phyloP scores from a whole-genome alignment of 2,329 filamentous ascomycete genomes.

The Venturia aucupariae region DNA sequence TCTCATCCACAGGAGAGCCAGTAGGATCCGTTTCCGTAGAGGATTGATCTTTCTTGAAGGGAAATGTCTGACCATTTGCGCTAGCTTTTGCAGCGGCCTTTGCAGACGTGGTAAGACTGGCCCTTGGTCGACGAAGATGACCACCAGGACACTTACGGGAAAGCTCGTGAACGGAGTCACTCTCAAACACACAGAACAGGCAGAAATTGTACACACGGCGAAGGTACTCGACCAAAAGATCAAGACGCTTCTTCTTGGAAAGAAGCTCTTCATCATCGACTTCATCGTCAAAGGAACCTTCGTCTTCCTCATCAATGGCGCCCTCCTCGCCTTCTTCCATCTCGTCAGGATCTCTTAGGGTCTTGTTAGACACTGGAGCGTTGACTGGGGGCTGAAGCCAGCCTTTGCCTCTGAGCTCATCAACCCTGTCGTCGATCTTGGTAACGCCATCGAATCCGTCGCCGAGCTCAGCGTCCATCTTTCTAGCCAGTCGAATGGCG shows the following conservation, averaged over 20 bases:
- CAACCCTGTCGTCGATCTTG: constrained; percentile 79
- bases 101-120: constrained; percentile 72
- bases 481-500: constrained; percentile 70
- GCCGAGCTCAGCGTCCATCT: constrained; percentile 77
- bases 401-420: constrained; percentile 67
- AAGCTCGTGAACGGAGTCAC: constrained; percentile 91
- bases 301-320: constrained; percentile 51
- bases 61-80: constrained; percentile 73
- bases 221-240: constrained; percentile 91
- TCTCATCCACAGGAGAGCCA: constrained; percentile 58
- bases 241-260: constrained; percentile 91
- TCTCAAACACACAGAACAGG: constrained; percentile 99
- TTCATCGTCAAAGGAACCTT: constrained; percentile 61
- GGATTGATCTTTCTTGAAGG: constrained; percentile 65
- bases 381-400: constrained; percentile 59
- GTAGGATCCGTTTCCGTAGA: constrained; percentile 55
- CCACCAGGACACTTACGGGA: constrained; percentile 93
- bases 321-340: constrained; percentile 64
- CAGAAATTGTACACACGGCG: constrained; percentile 97
- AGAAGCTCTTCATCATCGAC: constrained; percentile 83
- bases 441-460: constrained; percentile 65
- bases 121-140: constrained; percentile 85
- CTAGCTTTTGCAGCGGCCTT: constrained; percentile 81
- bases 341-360: constrained; percentile 51
- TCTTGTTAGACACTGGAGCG: constrained; percentile 47